Percentiles rank a stretch among this genome's conserved stretches.
Conservation (phyloP, 1,284 basidiomycete genomes). For the Veloboletus limbatus region DNA sequence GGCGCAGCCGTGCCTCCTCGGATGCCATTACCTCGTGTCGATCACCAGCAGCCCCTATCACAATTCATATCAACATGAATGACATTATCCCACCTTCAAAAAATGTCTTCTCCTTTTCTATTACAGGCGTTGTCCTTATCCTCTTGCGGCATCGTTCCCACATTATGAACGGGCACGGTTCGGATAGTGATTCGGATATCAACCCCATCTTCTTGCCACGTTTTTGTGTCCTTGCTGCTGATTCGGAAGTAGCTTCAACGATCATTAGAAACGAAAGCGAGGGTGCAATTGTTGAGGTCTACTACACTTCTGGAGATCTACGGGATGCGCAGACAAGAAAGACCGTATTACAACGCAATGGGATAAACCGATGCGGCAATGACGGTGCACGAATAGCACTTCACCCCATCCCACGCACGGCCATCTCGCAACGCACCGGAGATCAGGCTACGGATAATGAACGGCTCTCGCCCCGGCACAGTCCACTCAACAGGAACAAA, state of each 20-base stretch:
- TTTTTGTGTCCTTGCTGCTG: conserved; percentile 65
- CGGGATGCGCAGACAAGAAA: conserved; percentile 57
- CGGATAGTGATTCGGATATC: conserved; percentile 38
- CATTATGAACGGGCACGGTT: conserved; percentile 19
- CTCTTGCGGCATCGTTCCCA: conserved; percentile 40
- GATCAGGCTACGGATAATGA: conserved; percentile 23
- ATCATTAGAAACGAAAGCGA: conserved; percentile 57
- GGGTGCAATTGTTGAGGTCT: conserved; percentile 53
- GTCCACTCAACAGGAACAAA: conserved; percentile 29
- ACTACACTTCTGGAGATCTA: conserved; percentile 55
- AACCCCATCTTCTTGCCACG: conserved; percentile 57
- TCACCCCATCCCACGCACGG: conserved; percentile 36
- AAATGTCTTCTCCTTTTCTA: conserved; percentile 60
- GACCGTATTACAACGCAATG: conserved; percentile 57
- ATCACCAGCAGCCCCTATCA: conserved; percentile 35
- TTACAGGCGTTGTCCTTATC: conserved; percentile 63
- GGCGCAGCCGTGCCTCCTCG: conserved; percentile 30
- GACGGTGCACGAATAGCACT: conserved; percentile 58
- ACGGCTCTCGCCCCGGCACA: conserved; percentile 33
- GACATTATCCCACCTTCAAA: conserved; percentile 64
- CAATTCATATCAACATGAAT: conserved; percentile 75
- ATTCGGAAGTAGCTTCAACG: conserved; percentile 54
- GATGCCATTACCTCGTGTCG: conserved; percentile 18
- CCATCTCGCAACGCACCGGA: conserved; percentile 27
- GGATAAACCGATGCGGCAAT: conserved; percentile 52